Base-by-base conservation (phyloP, 495 filamentous ascomycete species). In the Glonium stellatum region DNA sequence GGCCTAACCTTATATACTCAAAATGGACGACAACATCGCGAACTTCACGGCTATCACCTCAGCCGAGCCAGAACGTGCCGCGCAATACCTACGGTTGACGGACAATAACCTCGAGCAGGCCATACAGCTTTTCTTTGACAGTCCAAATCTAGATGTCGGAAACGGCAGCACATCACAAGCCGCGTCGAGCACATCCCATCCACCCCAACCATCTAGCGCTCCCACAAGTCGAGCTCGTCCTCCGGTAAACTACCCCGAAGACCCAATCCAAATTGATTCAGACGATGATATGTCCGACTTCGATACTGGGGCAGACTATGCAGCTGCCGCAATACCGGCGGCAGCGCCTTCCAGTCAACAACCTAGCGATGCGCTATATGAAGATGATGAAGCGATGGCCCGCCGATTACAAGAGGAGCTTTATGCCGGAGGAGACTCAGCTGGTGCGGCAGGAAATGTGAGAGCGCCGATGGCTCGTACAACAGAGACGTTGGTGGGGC, bases 361-460 rank as follows among this genome's bases (percentile, higher is more conserved):
- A 25, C 10, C 48, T n/a, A 31, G 8, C 13, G 48, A 23, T 6
- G 21, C 18, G 21, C 18, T 15, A 22, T 51, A 25, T 15, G 93
- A 97, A 63, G 89, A 95, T 66, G 93, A 98, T 74, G 93, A 91
- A 46, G 93, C 89, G 11, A 89, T 97, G 82, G 93, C 93, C 6
- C 82, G 89, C 65, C 82, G 89, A 44, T 70, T 98, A 47, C 95
- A 97, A 67, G 89, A 97, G 67, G 90, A 98, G 73, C 77, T 96
- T 68, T 97, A 97, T 55, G 75, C 77, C 63, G 60, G 67, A 41
- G 53, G 57, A 57, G 67, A 75, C 36, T 64, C 71, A 10, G 59
- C 59, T 57, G 56, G 59, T 11, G 59, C 69, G 9, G 76, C 78
- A 67, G 80, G 78, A 18, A 84, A 89, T 61, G 86, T 97, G 39